Evolutionary conservation across 2,329 filamentous ascomycete species (phyloP).

Genomic region (Zymoseptoria ardabiliae): DNA sequence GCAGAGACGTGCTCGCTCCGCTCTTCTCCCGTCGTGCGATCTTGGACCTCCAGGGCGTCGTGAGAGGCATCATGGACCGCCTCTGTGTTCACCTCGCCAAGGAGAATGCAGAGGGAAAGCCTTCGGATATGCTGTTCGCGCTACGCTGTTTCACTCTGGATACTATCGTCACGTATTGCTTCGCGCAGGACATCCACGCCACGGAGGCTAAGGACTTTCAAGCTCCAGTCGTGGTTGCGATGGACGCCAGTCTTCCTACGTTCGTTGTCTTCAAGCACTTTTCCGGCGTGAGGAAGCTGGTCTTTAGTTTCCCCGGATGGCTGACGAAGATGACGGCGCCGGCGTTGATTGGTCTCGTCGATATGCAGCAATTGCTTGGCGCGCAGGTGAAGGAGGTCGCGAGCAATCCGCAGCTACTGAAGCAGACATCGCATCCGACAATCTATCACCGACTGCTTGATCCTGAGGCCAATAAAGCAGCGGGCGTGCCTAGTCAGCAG

Average conservation of each 20-base stretch:
- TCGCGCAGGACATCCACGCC: constrained; percentile 34
- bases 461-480: constrained; percentile 27
- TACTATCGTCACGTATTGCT: constrained; percentile 36
- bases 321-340: constrained; percentile 33
- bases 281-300: constrained; percentile 30
- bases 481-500: constrained; percentile 26
- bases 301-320: constrained; percentile 32
- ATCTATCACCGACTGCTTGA: constrained; percentile 33
- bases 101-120: constrained; percentile 3
- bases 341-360: constrained; percentile 31
- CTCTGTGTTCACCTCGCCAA: constrained; percentile 6
- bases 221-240: constrained; percentile 37
- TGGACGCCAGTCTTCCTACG: constrained; percentile 32
- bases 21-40: constrained; percentile 38
- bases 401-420: constrained; percentile 26
- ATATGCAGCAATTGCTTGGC: constrained; percentile 31
- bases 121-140: constrained; percentile 28
- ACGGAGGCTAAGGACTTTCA: constrained; percentile 34
- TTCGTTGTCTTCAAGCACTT: constrained; percentile 38
- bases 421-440: constrained; percentile 31
- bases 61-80: constrained; percentile 29
- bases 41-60: constrained; percentile 29
- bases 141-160: constrained; percentile 34
- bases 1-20: constrained; percentile 36
- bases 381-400: constrained; percentile 29